A percentile compares a stretch with the other conserved stretches of the same genome.
phyloP scores from a whole-genome alignment of 1,284 basidiomycete genomes.

The Heterobasidion annosum region DNA sequence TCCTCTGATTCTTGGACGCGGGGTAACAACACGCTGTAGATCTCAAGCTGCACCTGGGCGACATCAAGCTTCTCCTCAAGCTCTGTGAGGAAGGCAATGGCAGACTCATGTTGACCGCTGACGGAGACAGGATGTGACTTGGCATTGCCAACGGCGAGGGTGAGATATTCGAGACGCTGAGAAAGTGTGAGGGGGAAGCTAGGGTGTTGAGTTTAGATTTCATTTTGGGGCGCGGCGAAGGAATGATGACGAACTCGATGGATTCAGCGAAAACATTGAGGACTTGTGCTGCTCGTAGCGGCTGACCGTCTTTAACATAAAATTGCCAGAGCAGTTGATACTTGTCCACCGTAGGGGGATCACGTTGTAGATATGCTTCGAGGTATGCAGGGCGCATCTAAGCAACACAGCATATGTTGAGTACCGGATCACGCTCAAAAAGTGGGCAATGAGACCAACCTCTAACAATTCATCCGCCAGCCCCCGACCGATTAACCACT shows the following conservation, averaged over 20 bases:
- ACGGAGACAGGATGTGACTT: constrained; percentile 84
- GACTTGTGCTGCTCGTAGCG: constrained; percentile 80
- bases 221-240: constrained; percentile 2
- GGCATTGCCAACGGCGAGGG: constrained; percentile 90
- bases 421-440: not conserved
- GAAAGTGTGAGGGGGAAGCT: constrained; percentile 68
- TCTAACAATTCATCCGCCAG: constrained; percentile 87
- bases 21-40: constrained; percentile 59
- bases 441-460: constrained; percentile 33
- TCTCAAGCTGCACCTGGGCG: constrained; percentile 91
- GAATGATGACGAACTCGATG: constrained; percentile 49
- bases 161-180: constrained; percentile 80
- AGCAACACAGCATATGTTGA: not conserved
- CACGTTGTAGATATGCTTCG: constrained; percentile 79
- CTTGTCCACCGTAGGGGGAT: constrained; percentile 76
- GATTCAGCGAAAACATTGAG: constrained; percentile 83
- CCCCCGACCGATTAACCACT: constrained; percentile 80
- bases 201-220: constrained; percentile 1
- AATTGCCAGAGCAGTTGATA: constrained; percentile 95
- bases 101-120: constrained; percentile 70
- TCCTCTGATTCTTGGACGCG: constrained; percentile 41
- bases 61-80: constrained; percentile 97
- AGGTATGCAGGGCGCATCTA: constrained; percentile 80
- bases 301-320: constrained; percentile 87
- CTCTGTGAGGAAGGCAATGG: constrained; percentile 86